These are phyloP conservation scores for Pichia sp. DNA, from an alignment of 1,139 yeast species.

Conservation along the genomic window DNA sequence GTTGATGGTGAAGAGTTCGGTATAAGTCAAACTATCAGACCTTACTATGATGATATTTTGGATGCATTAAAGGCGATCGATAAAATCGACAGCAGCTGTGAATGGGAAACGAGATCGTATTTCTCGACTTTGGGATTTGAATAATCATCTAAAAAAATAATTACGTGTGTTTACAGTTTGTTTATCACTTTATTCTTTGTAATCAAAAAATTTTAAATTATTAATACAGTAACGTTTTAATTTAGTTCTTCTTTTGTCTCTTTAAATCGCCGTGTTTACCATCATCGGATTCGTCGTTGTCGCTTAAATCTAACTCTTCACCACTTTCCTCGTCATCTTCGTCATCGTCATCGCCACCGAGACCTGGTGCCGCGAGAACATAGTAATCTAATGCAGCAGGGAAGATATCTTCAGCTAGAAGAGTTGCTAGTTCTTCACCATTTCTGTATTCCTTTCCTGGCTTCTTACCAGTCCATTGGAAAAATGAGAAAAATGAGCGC, in stretches of 20 bases:
- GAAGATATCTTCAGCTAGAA: constrained; percentile 63
- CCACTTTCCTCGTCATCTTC: constrained; percentile 48
- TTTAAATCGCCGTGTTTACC: constrained; percentile 17
- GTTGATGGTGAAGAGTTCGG: constrained; percentile 28
- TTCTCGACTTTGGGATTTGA: constrained; percentile 21
- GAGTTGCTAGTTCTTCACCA: constrained; percentile 67
- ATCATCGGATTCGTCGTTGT: constrained; percentile 37
- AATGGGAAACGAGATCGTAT: constrained; percentile 22
- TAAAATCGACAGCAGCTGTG: constrained; percentile 25
- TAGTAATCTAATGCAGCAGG: constrained; percentile 74
- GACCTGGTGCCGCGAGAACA: constrained; percentile 61
- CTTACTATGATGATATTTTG: constrained; percentile 31
- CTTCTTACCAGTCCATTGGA: constrained; percentile 70
- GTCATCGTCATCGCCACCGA: constrained; percentile 41
- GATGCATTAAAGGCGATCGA: constrained; percentile 36
- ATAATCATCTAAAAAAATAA: too few species aligned
- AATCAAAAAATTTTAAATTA: too few species aligned
- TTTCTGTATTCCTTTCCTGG: constrained; percentile 72
- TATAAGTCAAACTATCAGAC: constrained; percentile 24
- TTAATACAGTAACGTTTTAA: too few species aligned
- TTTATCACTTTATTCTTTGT: too few species aligned
- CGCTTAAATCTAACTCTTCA: constrained; percentile 55
- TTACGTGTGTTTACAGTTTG: too few species aligned
- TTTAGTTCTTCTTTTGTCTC: constrained; percentile 6
- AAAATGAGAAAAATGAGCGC: constrained; percentile 76